These are phyloP conservation scores for Thermothelomyces thermophilus DNA, from an alignment of 2,329 filamentous ascomycete genomes.

Conservation along the genomic window DNA sequence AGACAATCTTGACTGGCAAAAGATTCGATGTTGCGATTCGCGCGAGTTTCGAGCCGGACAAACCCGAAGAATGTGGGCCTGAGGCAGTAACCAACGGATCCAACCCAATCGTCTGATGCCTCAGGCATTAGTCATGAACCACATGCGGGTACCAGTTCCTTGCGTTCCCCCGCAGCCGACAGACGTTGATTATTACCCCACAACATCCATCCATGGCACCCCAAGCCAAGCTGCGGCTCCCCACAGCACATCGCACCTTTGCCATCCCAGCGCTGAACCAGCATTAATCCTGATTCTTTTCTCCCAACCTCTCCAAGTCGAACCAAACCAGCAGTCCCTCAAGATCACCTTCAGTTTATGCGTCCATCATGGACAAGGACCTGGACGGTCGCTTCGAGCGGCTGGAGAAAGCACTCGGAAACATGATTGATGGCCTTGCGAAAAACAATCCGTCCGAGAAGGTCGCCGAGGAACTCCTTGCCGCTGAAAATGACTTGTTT, in stretches of 20 bases:
- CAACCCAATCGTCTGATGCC: too few species aligned
- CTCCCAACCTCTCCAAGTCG: too few species aligned
- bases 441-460: conserved; percentile 70
- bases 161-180: too few species aligned
- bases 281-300: not conserved
- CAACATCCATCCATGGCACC: too few species aligned
- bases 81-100: conserved; percentile 22
- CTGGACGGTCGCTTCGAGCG: conserved; percentile 59
- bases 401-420: conserved; percentile 59
- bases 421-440: conserved; percentile 70
- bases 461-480: conserved; percentile 61
- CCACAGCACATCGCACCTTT: too few species aligned
- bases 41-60: conserved; percentile 31
- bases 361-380: conserved; percentile 49
- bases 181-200: too few species aligned
- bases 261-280: too few species aligned
- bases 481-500: conserved; percentile 62
- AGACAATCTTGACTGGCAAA: conserved; percentile 20
- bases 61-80: conserved; percentile 28
- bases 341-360: not conserved
- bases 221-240: too few species aligned
- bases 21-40: conserved; percentile 20
- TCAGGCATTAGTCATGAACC: too few species aligned
- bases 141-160: too few species aligned
- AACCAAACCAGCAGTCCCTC: too few species aligned